phyloP scores from a whole-genome alignment of 2,329 filamentous ascomycete genomes.

The Hypoxylon sp. region DNA sequence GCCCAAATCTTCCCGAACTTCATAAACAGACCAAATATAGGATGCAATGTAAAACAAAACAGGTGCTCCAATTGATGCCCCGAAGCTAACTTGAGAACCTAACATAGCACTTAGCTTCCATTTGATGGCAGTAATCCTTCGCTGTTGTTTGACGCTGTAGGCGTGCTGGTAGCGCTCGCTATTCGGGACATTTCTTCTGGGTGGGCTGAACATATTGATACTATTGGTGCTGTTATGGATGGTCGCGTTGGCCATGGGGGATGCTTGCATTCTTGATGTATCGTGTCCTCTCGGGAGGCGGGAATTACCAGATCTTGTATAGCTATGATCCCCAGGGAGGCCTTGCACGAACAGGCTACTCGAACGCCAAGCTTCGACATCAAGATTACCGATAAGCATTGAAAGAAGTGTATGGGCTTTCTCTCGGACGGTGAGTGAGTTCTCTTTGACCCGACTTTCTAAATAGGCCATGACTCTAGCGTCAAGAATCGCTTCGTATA shows the following conservation, averaged over 20 bases:
- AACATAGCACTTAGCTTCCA: constrained; percentile 14
- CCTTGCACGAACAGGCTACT: constrained; percentile 8
- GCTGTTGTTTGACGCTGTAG: not conserved
- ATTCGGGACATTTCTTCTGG: not conserved
- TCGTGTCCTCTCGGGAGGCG: not conserved
- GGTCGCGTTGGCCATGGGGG: not conserved
- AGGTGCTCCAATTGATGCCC: constrained; percentile 19
- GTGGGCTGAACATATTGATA: not conserved
- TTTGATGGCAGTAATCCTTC: not conserved
- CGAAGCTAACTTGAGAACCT: constrained; percentile 25
- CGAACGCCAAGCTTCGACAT: constrained; percentile 28
- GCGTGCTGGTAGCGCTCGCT: not conserved
- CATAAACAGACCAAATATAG: constrained; percentile 32
- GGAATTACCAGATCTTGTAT: not conserved
- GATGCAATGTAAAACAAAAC: constrained; percentile 31
- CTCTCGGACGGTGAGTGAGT: constrained; percentile 16
- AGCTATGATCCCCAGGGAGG: not conserved
- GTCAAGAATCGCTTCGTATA: constrained; percentile 36
- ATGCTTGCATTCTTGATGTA: not conserved
- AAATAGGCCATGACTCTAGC: constrained; percentile 29
- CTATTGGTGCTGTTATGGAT: not conserved
- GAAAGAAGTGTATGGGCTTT: constrained; percentile 26
- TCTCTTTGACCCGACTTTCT: constrained; percentile 20
- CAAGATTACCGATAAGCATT: constrained; percentile 30
- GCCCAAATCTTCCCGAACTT: constrained; percentile 27